Percentiles rank a stretch among this genome's conserved stretches.
Evolutionary conservation across 179 eudicot species (phyloP).

Genomic region (Drosera spatulata): DNA sequence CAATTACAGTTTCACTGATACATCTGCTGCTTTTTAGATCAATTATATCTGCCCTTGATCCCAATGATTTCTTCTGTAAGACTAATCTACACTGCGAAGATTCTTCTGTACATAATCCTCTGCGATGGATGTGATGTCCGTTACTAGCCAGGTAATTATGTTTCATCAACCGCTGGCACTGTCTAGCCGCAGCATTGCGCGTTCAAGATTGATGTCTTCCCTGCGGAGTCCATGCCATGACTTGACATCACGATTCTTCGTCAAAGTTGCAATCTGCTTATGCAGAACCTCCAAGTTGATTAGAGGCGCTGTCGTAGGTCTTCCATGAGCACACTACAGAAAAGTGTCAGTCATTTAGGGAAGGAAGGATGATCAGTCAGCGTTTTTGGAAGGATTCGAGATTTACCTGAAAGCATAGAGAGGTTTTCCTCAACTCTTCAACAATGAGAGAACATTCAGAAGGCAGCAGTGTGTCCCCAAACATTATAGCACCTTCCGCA

Average conservation of each 20-base stretch:
- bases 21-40: too few relatives aligned
- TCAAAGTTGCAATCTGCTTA: slow-evolving; percentile 41
- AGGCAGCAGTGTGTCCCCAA: slow-evolving; percentile 84
- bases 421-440: slow-evolving; percentile 82
- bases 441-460: slow-evolving; percentile 95
- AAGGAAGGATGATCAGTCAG: neutral
- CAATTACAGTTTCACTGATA: too few relatives aligned
- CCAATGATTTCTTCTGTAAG: too few relatives aligned
- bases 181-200: slow-evolving; percentile 28
- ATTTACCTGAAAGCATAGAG: slow-evolving; percentile 83
- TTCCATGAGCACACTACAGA: slow-evolving; percentile 96
- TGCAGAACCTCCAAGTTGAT: slow-evolving; percentile 63
- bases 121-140: too few relatives aligned
- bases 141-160: too few relatives aligned
- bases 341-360: slow-evolving; percentile 3
- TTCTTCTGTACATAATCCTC: too few relatives aligned
- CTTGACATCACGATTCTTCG: slow-evolving; percentile 15
- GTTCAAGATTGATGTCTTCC: slow-evolving; percentile 38
- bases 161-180: neutral
- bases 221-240: slow-evolving; percentile 74
- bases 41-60: too few relatives aligned
- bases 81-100: too few relatives aligned
- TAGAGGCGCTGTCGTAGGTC: slow-evolving; percentile 91
- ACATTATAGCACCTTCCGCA: slow-evolving; percentile 88
- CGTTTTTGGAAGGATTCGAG: too few relatives aligned